Conservation (phyloP, 1,284 basidiomycete species). For the Kalmanozyma brasiliensis region DNA sequence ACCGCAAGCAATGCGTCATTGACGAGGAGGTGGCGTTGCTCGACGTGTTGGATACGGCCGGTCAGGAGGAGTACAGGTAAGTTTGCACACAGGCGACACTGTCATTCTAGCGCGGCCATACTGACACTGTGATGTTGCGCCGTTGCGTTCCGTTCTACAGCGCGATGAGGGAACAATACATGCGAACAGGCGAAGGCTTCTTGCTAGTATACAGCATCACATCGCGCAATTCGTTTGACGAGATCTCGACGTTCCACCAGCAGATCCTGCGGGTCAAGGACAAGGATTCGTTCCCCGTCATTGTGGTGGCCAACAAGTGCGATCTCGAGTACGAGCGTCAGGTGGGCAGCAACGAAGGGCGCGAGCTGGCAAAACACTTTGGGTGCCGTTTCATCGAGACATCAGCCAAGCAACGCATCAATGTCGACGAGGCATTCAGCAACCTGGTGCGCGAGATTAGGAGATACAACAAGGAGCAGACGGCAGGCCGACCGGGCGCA, state of each 20-base stretch:
- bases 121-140: no score
- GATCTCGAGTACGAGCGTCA: constrained; percentile 98
- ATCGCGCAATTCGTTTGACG: constrained; percentile 95
- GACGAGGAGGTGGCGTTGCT: constrained; percentile 97
- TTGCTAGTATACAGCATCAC: constrained; percentile 99
- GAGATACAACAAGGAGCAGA: constrained; percentile 81
- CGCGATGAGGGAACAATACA: constrained; percentile 97
- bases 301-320: constrained; percentile 98
- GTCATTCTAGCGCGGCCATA: no score
- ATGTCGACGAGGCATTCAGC: constrained; percentile 98
- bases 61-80: constrained; percentile 97
- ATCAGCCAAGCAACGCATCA: constrained; percentile 96
- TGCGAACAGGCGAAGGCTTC: constrained; percentile 97
- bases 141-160: constrained; percentile 70
- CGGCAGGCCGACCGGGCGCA: constrained; percentile 61
- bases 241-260: constrained; percentile 96
- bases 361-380: constrained; percentile 94
- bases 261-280: constrained; percentile 89
- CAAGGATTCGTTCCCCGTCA: constrained; percentile 94
- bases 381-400: constrained; percentile 98
- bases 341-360: constrained; percentile 97
- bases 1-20: constrained; percentile 72
- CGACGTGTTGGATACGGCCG: constrained; percentile 97
- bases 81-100: constrained; percentile 65
- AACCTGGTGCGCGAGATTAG: constrained; percentile 96